Evolutionary conservation across 306 rosid species (phyloP).

Genomic region (Vigna unguiculata): DNA sequence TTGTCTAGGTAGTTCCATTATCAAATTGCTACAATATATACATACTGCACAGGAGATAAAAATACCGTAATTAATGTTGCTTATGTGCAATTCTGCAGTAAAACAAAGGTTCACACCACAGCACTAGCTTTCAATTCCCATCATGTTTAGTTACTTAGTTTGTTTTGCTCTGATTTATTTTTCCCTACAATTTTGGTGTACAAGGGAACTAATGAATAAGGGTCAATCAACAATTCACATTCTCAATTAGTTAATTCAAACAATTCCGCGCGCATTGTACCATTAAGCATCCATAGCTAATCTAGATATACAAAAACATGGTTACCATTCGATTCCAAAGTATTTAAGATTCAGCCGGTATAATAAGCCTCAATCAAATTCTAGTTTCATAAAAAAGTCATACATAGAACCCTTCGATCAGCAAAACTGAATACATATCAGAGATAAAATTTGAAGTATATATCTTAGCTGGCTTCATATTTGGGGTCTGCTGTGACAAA

Average conservation of each 20-base stretch:
- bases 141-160: background rate
- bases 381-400: slow-evolving; percentile 27
- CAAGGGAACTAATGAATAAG: background rate
- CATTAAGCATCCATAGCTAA: slow-evolving; percentile 11
- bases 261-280: background rate
- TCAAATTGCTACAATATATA: background rate
- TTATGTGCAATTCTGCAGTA: too few species aligned
- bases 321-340: background rate
- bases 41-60: too few species aligned
- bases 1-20: background rate
- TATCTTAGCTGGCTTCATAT: slow-evolving; percentile 48
- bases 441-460: background rate
- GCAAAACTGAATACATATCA: slow-evolving; percentile 35
- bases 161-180: too few species aligned
- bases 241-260: background rate
- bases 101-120: too few species aligned
- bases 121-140: too few species aligned
- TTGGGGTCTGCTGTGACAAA: slow-evolving; percentile 49
- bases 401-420: slow-evolving; percentile 23
- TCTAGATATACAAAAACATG: background rate
- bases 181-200: background rate
- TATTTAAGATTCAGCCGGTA: background rate
- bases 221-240: background rate
- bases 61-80: background rate
- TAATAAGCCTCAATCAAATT: slow-evolving; percentile 15